Base-by-base conservation (phyloP, 1,284 basidiomycete genomes). In the Sporisorium scitamineum region DNA sequence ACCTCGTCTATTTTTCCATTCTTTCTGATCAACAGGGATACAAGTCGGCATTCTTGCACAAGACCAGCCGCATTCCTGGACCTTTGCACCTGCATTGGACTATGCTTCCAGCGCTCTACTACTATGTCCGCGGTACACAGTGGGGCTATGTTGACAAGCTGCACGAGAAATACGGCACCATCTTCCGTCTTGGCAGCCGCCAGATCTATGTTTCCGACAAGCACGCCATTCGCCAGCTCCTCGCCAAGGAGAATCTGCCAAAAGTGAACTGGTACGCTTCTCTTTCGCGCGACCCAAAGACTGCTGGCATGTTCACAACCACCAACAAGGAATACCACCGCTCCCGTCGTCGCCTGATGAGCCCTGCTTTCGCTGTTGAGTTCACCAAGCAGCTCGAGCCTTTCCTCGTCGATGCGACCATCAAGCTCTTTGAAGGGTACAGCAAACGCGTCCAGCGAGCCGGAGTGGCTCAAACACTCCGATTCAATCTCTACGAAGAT, bases 121-220 rank as follows among this genome's bases (percentile, higher is more conserved):
- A 60, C 58, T 60, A 60, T 29, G 41, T 60, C 29, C 24, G 39
- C 9, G 58, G 58, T 11, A 48, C 47, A 11, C 58, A 60, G 29
- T 60, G 58, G 58, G 29, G n/a, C 18, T 60, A 60, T 27, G 58
- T 60, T 24, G 58, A 60, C 58, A 42, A 53, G 32, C 34, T 60
- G 16, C 58, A 60, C 58, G 26, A 31, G 10, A 7, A 51, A 16
- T 60, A 60, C 48, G 58, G 58, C 3, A 48, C 58, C 26, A 26
- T 60, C 58, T 45, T 60, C n/a, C 58, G 58, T 13, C 34, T 60
- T 20, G 58, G 58, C 11, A 53, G 50, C 16, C 48, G 58, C 2
- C 58, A 60, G 58, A 53, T 60, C 58, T 60, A 60, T 48, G 58
- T 60, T 39, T 60, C 58, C 24, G 58, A 60, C 58, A 60, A 60